Evolutionary conservation across 1,284 basidiomycete species (phyloP).

Genomic region (Leccinum subatratum): DNA sequence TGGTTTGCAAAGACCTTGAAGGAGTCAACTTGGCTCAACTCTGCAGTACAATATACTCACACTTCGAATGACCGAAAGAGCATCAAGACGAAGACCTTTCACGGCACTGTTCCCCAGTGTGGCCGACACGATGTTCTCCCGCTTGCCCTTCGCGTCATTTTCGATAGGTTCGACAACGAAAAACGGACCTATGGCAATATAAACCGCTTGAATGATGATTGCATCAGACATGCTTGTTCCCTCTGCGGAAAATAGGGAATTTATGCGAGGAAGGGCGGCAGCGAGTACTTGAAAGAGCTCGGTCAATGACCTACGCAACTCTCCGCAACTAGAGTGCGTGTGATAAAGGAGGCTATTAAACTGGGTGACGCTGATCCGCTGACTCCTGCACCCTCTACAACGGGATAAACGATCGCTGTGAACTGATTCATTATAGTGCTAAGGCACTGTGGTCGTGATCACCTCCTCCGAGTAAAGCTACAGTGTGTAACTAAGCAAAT

Average conservation of each 20-base stretch:
- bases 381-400: constrained; percentile 68
- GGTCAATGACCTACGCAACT: constrained; percentile 50
- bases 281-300: constrained; percentile 67
- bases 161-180: constrained; percentile 73
- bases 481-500: constrained; percentile 5
- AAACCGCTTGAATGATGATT: constrained; percentile 86
- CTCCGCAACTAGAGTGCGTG: constrained; percentile 36
- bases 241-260: constrained; percentile 61
- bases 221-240: constrained; percentile 77
- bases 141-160: constrained; percentile 49
- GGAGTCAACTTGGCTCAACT: constrained; percentile 6
- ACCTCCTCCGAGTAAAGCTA: constrained; percentile 91
- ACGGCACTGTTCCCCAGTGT: constrained; percentile 72
- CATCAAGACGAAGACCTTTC: constrained; percentile 77
- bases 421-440: constrained; percentile 75
- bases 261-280: constrained; percentile 65
- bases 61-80: constrained; percentile 76
- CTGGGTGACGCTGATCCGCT: constrained; percentile 41
- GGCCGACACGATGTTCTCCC: constrained; percentile 51
- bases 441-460: constrained; percentile 75
- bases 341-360: constrained; percentile 53
- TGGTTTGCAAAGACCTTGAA: constrained; percentile 82
- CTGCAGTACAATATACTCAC: constrained; percentile 44
- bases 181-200: constrained; percentile 88
- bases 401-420: constrained; percentile 77